These are phyloP conservation scores for Sherardia arvensis DNA, from an alignment of 257 asterid genomes.

Conservation along the genomic window DNA sequence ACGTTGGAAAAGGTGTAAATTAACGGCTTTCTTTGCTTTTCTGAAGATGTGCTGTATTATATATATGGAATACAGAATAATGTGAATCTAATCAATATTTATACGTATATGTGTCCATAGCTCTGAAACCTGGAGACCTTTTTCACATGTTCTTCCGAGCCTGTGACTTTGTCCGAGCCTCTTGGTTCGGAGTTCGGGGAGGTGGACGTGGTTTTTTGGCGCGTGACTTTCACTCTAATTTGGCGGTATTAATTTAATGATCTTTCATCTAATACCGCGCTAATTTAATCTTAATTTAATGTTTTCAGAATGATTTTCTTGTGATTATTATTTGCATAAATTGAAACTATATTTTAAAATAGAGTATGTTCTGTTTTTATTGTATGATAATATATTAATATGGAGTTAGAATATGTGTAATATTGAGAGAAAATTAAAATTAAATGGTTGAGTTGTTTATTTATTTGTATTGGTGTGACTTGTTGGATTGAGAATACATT, in stretches of 20 bases:
- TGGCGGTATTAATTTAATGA: not conserved
- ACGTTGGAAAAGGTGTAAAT: not conserved
- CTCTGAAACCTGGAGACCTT: not conserved
- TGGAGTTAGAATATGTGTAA: too few relatives aligned
- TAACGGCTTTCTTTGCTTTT: constrained; percentile 3
- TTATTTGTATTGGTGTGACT: too few relatives aligned
- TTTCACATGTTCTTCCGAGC: constrained; percentile 22
- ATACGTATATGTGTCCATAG: not conserved
- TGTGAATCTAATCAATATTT: not conserved
- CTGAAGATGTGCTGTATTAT: not conserved
- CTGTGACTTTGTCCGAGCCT: constrained; percentile 62
- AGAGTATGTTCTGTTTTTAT: too few relatives aligned
- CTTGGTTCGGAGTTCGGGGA: constrained; percentile 19
- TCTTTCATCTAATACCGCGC: not conserved
- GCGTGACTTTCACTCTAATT: constrained; percentile 7
- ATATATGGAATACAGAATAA: not conserved
- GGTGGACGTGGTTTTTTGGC: constrained; percentile 13
- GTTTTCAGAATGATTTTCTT: too few relatives aligned
- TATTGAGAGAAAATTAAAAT: too few relatives aligned
- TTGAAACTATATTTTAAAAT: too few relatives aligned
- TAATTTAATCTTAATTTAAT: too few relatives aligned
- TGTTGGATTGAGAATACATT: too few relatives aligned
- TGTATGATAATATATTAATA: too few relatives aligned
- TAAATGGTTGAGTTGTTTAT: too few relatives aligned
- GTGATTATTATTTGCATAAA: too few relatives aligned